phyloP scores from a whole-genome alignment of 139 green algal species.

The Chlorella sp. region DNA sequence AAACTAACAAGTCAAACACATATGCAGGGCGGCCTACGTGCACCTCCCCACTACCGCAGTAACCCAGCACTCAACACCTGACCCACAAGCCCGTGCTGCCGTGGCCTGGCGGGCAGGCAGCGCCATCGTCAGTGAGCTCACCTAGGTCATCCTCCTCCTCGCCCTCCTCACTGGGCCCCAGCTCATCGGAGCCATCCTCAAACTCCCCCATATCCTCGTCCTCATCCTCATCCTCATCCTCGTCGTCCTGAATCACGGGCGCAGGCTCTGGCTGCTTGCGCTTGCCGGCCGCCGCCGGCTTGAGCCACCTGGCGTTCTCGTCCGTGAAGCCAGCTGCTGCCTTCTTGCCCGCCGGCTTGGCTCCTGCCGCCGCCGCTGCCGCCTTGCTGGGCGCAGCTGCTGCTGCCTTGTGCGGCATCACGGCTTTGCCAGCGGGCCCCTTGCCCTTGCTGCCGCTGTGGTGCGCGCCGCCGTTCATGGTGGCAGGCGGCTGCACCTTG shows the following conservation, averaged over 20 bases:
- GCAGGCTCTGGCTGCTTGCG: constrained; percentile 22
- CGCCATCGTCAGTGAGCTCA: not conserved
- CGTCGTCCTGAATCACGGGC: not conserved
- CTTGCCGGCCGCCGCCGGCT: constrained; percentile 34
- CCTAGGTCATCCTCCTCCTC: constrained; percentile 13
- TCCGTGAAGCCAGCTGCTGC: constrained; percentile 64
- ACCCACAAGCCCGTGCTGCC: not conserved
- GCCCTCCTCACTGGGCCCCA: constrained; percentile 3
- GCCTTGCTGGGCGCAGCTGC: not conserved
- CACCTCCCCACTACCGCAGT: not conserved
- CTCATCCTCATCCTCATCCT: not conserved
- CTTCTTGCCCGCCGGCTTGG: not conserved
- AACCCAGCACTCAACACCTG: not conserved
- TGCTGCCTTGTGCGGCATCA: not conserved
- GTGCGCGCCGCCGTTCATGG: not conserved
- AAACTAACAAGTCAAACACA: too few relatives aligned
- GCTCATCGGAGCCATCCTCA: constrained; percentile 1
- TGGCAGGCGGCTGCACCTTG: too few relatives aligned
- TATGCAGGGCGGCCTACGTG: not conserved
- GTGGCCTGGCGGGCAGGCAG: not conserved
- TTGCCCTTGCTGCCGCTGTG: not conserved
- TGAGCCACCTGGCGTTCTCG: constrained; percentile 70
- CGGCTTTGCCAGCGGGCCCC: not conserved
- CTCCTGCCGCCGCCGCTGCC: not conserved
- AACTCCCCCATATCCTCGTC: constrained; percentile 5